Evolutionary conservation across 2,329 filamentous ascomycete genomes (phyloP).

Genomic region (Diaporthe destruens): DNA sequence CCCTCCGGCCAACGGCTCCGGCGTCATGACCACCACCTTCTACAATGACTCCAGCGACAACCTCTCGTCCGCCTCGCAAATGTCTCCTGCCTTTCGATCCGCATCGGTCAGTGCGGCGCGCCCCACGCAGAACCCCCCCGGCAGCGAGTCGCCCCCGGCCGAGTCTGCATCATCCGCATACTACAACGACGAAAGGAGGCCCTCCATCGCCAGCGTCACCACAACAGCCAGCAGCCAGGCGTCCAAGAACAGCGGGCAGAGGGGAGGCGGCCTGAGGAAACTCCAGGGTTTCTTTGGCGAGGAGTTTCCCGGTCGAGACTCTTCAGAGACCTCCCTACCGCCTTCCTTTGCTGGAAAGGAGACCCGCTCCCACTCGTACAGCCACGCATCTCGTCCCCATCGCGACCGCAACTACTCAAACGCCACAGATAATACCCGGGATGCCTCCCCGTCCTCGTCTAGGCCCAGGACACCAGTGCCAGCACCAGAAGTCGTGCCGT

Average conservation of each 20-base stretch:
- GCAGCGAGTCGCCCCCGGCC: slow-evolving; percentile 71
- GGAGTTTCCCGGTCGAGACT: slow-evolving; percentile 81
- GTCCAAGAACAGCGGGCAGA: slow-evolving; percentile 78
- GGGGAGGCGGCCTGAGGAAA: slow-evolving; percentile 79
- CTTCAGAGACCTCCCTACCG: slow-evolving; percentile 77
- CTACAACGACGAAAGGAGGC: slow-evolving; percentile 80
- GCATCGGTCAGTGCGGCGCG: slow-evolving; percentile 51
- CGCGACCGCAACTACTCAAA: slow-evolving; percentile 87
- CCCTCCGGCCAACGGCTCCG: slow-evolving; percentile 50
- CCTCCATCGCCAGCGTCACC: slow-evolving; percentile 88
- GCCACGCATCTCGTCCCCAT: slow-evolving; percentile 66
- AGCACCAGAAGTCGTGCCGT: slow-evolving; percentile 95
- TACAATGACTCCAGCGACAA: slow-evolving; percentile 83
- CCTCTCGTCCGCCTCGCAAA: slow-evolving; percentile 70
- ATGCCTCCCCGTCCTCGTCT: slow-evolving; percentile 80
- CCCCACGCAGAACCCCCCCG: slow-evolving; percentile 58
- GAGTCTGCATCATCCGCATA: slow-evolving; percentile 54
- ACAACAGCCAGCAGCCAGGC: slow-evolving; percentile 85
- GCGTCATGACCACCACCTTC: slow-evolving; percentile 68
- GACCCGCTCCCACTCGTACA: slow-evolving; percentile 73
- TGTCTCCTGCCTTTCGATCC: slow-evolving; percentile 78
- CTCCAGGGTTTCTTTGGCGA: slow-evolving; percentile 94
- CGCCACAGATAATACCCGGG: slow-evolving; percentile 77
- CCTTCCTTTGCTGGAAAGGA: slow-evolving; percentile 66
- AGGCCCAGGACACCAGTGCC: slow-evolving; percentile 87